Evolutionary conservation across 768 basidiomycete species (phyloP).

Genomic region (Mrakia blollopis): DNA sequence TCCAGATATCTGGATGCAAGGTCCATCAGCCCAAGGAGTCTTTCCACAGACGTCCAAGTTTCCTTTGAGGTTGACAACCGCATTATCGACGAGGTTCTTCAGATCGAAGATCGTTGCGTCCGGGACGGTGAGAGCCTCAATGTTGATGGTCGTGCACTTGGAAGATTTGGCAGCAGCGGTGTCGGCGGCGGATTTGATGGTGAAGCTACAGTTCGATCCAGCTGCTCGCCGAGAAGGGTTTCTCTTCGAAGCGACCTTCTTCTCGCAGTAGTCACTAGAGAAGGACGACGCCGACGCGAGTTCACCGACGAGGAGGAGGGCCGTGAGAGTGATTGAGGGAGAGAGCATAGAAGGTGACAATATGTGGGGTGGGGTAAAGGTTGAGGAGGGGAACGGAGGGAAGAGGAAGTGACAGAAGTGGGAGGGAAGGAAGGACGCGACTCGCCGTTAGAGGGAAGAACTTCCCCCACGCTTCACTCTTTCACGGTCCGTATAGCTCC

Average conservation of each 20-base stretch:
- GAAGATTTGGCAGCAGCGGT: neutral
- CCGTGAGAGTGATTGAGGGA: neutral
- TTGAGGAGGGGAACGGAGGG: neutral
- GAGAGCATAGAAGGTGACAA: neutral
- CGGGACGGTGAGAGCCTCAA: neutral
- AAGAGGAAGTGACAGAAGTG: neutral
- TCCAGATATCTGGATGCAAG: neutral
- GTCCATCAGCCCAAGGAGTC: conserved; percentile 6
- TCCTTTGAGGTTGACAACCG: neutral
- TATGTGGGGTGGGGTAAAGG: neutral
- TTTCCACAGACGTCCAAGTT: conserved; percentile 4
- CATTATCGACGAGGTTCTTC: neutral
- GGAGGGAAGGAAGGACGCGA: neutral
- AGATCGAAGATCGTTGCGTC: neutral
- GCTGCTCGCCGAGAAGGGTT: neutral
- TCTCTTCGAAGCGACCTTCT: neutral
- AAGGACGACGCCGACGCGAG: neutral
- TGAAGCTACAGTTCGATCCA: neutral
- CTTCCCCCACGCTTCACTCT: no score
- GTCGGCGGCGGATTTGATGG: neutral
- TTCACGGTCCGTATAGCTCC: no score
- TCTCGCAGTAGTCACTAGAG: neutral
- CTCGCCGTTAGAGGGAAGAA: neutral
- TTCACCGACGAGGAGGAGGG: neutral
- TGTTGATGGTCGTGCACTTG: neutral